Evolutionary conservation across 2,329 filamentous ascomycete genomes (phyloP).

Genomic region (Alternaria angustiovoidea): DNA sequence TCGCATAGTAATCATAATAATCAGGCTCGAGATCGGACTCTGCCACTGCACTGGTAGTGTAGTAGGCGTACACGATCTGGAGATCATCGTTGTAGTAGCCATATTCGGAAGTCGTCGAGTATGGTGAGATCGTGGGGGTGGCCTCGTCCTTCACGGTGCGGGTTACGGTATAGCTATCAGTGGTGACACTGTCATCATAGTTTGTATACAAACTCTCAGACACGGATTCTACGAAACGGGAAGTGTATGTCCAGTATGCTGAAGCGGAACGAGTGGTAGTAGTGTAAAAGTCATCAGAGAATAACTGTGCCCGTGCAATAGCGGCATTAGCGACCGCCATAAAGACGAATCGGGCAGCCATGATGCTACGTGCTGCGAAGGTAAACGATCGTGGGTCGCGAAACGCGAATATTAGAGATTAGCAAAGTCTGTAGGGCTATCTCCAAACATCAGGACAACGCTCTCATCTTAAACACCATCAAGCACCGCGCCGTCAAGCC

Average conservation of each 20-base stretch:
- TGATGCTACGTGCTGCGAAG: constrained; percentile 9
- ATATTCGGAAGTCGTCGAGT: constrained; percentile 11
- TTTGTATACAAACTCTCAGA: constrained; percentile 27
- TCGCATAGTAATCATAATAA: constrained; percentile 19
- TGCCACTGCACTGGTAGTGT: constrained; percentile 29
- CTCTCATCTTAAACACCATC: constrained; percentile 32
- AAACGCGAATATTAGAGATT: constrained; percentile 21
- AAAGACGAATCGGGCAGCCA: constrained; percentile 25
- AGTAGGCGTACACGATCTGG: constrained; percentile 30
- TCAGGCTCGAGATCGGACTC: constrained; percentile 35
- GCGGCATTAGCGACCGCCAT: constrained; percentile 24
- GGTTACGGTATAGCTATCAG: constrained; percentile 21
- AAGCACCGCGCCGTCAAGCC: constrained; percentile 20
- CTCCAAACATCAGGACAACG: constrained; percentile 19
- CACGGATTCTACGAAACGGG: constrained; percentile 26
- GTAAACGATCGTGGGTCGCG: constrained; percentile 14
- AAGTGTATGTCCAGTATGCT: constrained; percentile 38
- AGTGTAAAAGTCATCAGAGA: not conserved
- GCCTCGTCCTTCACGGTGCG: constrained; percentile 34
- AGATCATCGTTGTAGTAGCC: constrained; percentile 26
- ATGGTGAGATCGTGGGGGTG: constrained; percentile 36
- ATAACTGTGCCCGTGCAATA: constrained; percentile 23
- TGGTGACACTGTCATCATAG: constrained; percentile 11
- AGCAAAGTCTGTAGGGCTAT: constrained; percentile 15
- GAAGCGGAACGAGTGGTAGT: constrained; percentile 8